These are phyloP conservation scores for Crataegus laevigata DNA, from an alignment of 306 rosid genomes.

Conservation along the genomic window DNA sequence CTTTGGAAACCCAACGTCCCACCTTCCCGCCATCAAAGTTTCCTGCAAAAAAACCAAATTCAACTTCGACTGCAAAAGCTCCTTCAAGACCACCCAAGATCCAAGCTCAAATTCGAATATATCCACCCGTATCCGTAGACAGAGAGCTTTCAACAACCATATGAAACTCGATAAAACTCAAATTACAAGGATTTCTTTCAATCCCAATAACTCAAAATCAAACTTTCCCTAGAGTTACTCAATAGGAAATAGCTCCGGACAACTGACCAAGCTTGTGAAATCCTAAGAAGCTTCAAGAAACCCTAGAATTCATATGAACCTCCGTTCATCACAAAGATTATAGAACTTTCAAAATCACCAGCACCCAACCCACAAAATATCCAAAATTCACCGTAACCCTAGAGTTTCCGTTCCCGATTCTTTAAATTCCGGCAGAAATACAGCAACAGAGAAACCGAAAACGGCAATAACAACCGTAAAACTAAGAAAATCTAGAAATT, in stretches of 20 bases:
- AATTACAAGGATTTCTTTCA: not conserved
- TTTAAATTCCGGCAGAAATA: slow-evolving; percentile 20
- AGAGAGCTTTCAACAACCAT: slow-evolving; percentile 16
- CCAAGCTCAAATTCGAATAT: not conserved
- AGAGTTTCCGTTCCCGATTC: slow-evolving; percentile 2
- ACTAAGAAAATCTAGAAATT: slow-evolving; percentile 14
- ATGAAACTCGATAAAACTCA: slow-evolving; percentile 20
- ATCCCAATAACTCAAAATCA: not conserved
- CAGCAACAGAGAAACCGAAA: slow-evolving; percentile 9
- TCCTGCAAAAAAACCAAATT: slow-evolving; percentile 16
- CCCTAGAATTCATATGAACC: not conserved
- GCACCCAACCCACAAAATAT: slow-evolving; percentile 3
- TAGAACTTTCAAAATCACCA: not conserved
- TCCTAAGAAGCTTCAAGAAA: not conserved
- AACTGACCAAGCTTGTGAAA: slow-evolving; percentile 2
- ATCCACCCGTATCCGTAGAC: not conserved
- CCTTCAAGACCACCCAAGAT: slow-evolving; percentile 2
- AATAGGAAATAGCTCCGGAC: not conserved
- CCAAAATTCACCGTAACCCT: slow-evolving; percentile 16
- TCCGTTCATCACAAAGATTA: not conserved
- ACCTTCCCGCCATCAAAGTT: slow-evolving; percentile 51
- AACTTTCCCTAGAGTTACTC: not conserved
- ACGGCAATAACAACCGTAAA: not conserved
- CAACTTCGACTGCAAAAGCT: not conserved
- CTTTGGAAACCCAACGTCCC: slow-evolving; percentile 47